Evolutionary conservation across 2,329 filamentous ascomycete species (phyloP).

Genomic region (Phialemonium atrogriseum): DNA sequence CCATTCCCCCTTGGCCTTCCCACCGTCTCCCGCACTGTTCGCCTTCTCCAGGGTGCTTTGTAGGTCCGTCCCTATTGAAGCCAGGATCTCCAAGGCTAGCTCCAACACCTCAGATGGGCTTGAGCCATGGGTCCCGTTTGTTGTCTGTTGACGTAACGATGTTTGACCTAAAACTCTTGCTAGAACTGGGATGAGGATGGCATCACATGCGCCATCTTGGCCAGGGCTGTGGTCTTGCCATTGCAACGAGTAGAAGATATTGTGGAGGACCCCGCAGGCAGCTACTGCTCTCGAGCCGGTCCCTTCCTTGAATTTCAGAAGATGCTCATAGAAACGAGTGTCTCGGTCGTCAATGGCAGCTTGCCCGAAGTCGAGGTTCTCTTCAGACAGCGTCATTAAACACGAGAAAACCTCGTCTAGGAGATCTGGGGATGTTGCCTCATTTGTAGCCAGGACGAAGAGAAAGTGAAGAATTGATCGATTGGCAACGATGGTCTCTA

Average conservation of each 20-base stretch:
- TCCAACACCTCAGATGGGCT: conserved; percentile 38
- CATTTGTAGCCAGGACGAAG: conserved; percentile 39
- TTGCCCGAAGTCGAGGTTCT: conserved; percentile 45
- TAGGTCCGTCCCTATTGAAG: conserved; percentile 54
- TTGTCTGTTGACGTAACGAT: conserved; percentile 14
- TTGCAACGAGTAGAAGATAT: conserved; percentile 45
- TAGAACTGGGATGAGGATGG: conserved; percentile 38
- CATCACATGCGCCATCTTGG: conserved; percentile 40
- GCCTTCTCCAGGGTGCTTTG: conserved; percentile 41
- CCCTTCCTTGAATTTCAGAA: conserved; percentile 40
- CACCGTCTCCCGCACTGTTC: conserved; percentile 16
- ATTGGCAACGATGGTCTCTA: conserved; percentile 43
- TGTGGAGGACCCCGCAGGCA: conserved; percentile 54
- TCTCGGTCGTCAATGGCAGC: conserved; percentile 42
- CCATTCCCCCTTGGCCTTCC: neutral
- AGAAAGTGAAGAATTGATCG: conserved; percentile 43
- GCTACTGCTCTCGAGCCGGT: conserved; percentile 42
- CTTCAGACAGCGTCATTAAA: conserved; percentile 51
- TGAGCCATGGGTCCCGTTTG: conserved; percentile 28
- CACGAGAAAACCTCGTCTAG: conserved; percentile 43
- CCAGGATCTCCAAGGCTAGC: conserved; percentile 53
- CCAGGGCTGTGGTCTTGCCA: conserved; percentile 44
- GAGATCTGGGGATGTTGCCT: conserved; percentile 30
- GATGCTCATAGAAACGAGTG: conserved; percentile 36
- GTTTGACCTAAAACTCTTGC: conserved; percentile 28